Evolutionary conservation across 208 protist genomes (phyloP), one percentile per base, ranked within the genome.

Genomic region (Trypanosoma rangeli): DNA sequence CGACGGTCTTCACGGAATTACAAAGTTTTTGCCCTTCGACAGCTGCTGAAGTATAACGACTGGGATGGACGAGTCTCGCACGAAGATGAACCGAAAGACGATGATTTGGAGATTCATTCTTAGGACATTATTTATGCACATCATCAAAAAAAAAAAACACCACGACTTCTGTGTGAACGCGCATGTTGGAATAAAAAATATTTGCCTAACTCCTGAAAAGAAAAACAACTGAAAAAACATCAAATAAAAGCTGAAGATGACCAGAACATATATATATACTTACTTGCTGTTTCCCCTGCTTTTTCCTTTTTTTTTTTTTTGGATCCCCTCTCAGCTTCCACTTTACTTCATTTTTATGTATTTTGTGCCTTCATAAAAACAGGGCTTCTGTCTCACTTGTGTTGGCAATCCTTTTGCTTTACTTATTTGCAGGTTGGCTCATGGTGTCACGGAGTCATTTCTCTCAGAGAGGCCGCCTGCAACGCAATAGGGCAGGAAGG

Each of bases 11-110:
- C 42, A 77, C 64, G 5, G 29, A 66, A 20, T 37, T 85, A 20
- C 87, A 93, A 52, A 83, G 86, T 58, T 87, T 87, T 87, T 57
- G n/a, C 87, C 4, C 61, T 92, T 50, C 81, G 89, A 18, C 76
- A 79, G 31, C 60, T 93, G 53, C 79, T 94, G 58, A 79, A 74
- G 56, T 93, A 93, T 75, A 82, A 90, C 53, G 80, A 81, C 26
- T 94, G 85, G 85, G 85, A 84, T 89, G 31, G 64, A 79, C 28
- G 86, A 93, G 53, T 37, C 39, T 20, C 48, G 33, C 1, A 20
- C 24, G 28, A 79, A 69, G 53, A 69, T 73, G 8, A 83, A 71
- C 54, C 74, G 65, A 46, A 64, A 61, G 29, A 93, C 89, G 49
- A 83, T 75, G 3, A 22, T 90, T 33, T 94, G 89, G 89, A 73